Base-by-base conservation (phyloP, 208 protist species). In the Trichomonas vaginalis region DNA sequence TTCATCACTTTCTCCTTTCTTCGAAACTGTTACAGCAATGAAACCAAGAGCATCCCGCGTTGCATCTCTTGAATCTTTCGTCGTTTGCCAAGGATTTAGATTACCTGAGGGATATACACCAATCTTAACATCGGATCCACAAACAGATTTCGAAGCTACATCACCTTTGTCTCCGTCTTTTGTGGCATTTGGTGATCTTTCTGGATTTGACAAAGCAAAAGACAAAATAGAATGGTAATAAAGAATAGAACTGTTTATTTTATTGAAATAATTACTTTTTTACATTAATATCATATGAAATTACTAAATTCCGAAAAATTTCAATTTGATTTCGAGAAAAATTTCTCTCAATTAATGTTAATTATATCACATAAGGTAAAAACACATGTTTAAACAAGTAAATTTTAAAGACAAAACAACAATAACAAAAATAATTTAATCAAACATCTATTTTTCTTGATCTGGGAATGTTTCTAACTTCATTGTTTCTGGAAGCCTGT, bases 101-200 rank as follows among this genome's bases (percentile, higher is more conserved):
- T 3, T 79, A 9, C 49, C 92, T 42, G 39, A 70, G 15, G 35
- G 32, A 42, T 95, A 95, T 35, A 95, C 39, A 15, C 92, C 92
- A 21, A 95, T 39, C 10, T 48, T 95, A 47, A 32, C 92, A 95
- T 12, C 40, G 23, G 86, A 92, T 21, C 86, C 86, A 56, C 42
- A 48, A 45, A 42, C 86, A 39, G 86, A 92, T n/a, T 92, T 51
- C 37, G 86, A 92, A 39, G 86, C 86, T 35, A 23, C 42, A 17
- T 23, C 42, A 8, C 86, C 86, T 39, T 45, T 92, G 8, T 92
- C 40, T 51, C 86, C 86, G 35, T 42, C 86, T 39, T 92, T 92
- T 92, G 86, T 92, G 48, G 86, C 86, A 37, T 92, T 92, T 51
- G 86, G 86, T 35, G 86, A 92, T 51, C 45, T 92, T 51, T 92